These are phyloP conservation scores for Vigna mungo DNA, from an alignment of 306 rosid genomes.

Conservation along the genomic window DNA sequence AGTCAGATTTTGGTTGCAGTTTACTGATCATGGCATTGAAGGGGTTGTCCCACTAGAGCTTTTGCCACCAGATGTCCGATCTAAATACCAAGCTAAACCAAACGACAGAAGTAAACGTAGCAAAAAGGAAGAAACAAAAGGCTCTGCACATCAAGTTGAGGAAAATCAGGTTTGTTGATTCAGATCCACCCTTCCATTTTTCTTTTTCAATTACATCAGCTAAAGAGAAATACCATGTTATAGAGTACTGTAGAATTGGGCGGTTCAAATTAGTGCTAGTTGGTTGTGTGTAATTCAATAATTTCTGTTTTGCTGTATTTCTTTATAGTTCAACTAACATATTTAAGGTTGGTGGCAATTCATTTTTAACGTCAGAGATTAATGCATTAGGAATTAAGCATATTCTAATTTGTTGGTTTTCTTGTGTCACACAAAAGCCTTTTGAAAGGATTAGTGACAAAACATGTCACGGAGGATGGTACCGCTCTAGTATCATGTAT, in stretches of 20 bases:
- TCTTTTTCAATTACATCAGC: conserved; percentile 5
- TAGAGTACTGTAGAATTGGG: conserved; percentile 25
- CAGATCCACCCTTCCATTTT: conserved; percentile 35
- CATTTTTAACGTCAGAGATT: background rate
- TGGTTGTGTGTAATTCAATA: conserved; percentile 8
- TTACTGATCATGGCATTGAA: conserved; percentile 88
- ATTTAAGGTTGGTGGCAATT: conserved; percentile 6
- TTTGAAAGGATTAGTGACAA: too few species aligned
- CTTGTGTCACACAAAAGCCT: background rate
- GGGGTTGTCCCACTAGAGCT: conserved; percentile 96
- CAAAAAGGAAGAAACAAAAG: conserved; percentile 84
- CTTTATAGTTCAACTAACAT: conserved; percentile 14
- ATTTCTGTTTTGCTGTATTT: background rate
- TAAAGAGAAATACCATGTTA: conserved; percentile 26
- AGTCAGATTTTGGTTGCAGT: conserved; percentile 58
- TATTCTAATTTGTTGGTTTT: conserved; percentile 7
- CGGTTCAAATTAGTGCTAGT: conserved; percentile 21
- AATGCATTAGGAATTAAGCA: background rate
- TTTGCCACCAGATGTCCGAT: conserved; percentile 78
- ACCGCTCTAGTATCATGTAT: too few species aligned
- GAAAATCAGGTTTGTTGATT: conserved; percentile 79
- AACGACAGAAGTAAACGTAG: conserved; percentile 84
- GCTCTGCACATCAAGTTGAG: conserved; percentile 66
- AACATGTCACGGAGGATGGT: too few species aligned
- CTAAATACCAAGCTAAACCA: conserved; percentile 86